Evolutionary conservation across 257 asterid species (phyloP).

Genomic region (Handroanthus guayacan): DNA sequence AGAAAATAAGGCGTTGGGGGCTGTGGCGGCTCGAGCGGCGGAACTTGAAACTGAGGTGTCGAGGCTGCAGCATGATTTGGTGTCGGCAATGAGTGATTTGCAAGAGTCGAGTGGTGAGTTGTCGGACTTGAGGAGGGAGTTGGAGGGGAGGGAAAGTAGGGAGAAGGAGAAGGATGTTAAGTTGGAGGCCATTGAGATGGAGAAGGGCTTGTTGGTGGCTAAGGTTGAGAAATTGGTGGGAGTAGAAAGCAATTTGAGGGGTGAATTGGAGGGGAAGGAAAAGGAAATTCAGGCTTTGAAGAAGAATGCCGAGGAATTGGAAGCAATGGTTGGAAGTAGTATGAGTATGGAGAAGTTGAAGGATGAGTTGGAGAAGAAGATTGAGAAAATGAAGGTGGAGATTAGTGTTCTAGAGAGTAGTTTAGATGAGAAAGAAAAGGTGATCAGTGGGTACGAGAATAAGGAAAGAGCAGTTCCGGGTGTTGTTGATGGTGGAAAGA

Average conservation of each 20-base stretch:
- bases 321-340: constrained; percentile 37
- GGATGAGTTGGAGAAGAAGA: constrained; percentile 45
- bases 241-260: constrained; percentile 38
- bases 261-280: constrained; percentile 54
- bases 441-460: constrained; percentile 47
- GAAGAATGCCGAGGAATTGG: constrained; percentile 53
- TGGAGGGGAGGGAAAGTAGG: constrained; percentile 49
- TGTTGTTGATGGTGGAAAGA: constrained; percentile 39
- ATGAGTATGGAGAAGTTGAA: constrained; percentile 52
- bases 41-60: constrained; percentile 69
- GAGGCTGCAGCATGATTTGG: constrained; percentile 68
- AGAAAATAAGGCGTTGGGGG: constrained; percentile 48
- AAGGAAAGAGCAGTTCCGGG: constrained; percentile 44
- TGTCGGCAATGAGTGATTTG: constrained; percentile 53
- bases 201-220: constrained; percentile 55
- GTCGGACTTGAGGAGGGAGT: constrained; percentile 44
- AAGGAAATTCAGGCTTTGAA: constrained; percentile 50
- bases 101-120: constrained; percentile 52
- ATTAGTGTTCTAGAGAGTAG: constrained; percentile 47
- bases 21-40: constrained; percentile 68
- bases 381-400: constrained; percentile 50
- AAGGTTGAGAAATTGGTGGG: constrained; percentile 48
- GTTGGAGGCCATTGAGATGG: constrained; percentile 57
- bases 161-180: constrained; percentile 52
- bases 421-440: constrained; percentile 62